Conservation (phyloP, 306 rosid genomes). For the Vigna angularis region DNA sequence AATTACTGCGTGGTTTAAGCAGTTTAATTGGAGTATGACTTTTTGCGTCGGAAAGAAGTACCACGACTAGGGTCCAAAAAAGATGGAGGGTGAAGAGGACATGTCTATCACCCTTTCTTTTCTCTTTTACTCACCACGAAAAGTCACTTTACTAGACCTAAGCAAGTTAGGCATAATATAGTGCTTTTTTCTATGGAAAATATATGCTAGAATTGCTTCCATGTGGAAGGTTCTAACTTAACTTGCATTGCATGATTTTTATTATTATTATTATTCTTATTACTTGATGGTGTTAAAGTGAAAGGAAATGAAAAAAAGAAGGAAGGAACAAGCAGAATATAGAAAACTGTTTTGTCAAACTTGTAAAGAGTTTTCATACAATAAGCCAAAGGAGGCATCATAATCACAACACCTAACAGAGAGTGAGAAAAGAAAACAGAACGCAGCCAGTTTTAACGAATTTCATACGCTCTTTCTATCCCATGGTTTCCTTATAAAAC, state of each 20-base stretch:
- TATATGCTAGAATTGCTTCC: background rate
- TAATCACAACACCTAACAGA: slow-evolving; percentile 56
- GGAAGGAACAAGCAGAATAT: slow-evolving; percentile 7
- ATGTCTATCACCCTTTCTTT: background rate
- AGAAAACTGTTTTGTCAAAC: slow-evolving; percentile 43
- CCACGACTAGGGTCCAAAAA: slow-evolving; percentile 48
- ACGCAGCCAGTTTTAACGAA: slow-evolving; percentile 45
- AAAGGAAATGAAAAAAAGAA: background rate
- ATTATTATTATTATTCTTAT: background rate
- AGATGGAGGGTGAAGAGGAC: slow-evolving; percentile 52
- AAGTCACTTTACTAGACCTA: slow-evolving; percentile 33
- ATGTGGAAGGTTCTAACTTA: background rate
- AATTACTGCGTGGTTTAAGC: slow-evolving; percentile 44
- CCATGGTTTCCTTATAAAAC: slow-evolving; percentile 44
- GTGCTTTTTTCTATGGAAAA: slow-evolving; percentile 6
- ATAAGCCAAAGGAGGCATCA: slow-evolving; percentile 42
- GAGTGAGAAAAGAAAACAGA: slow-evolving; percentile 44
- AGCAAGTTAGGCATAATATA: slow-evolving; percentile 46
- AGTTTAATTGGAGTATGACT: slow-evolving; percentile 30
- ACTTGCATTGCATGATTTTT: background rate
- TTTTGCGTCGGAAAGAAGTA: slow-evolving; percentile 41
- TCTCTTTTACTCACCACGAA: slow-evolving; percentile 3
- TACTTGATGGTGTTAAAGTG: background rate
- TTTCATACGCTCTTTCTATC: slow-evolving; percentile 27
- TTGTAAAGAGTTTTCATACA: slow-evolving; percentile 50